A percentile compares a stretch with the other conserved stretches of the same genome.
phyloP scores from a whole-genome alignment of 305 asterid genomes.

The Withania somnifera region DNA sequence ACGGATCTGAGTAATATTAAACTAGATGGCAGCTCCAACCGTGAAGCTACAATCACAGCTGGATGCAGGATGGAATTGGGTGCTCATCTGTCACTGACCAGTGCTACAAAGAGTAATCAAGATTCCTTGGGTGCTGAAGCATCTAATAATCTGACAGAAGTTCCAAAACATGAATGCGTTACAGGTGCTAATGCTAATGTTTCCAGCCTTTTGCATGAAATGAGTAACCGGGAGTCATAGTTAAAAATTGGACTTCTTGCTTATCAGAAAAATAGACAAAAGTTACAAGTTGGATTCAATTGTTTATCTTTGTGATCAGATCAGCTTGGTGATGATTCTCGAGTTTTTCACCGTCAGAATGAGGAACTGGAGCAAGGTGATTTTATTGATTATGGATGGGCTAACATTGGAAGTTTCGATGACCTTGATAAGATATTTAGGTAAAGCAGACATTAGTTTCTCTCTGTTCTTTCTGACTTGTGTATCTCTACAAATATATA shows the following conservation, averaged over 20 bases:
- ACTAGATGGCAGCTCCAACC: constrained; percentile 28
- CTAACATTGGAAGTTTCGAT: constrained; percentile 81
- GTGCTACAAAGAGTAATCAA: constrained; percentile 26
- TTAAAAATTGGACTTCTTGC: not conserved
- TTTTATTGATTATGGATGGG: constrained; percentile 83
- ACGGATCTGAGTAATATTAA: constrained; percentile 22
- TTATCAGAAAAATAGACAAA: not conserved
- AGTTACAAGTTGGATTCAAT: constrained; percentile 4
- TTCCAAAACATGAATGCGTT: constrained; percentile 19
- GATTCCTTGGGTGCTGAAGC: constrained; percentile 24
- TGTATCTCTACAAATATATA: not conserved
- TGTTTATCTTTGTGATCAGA: constrained; percentile 26
- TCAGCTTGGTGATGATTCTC: constrained; percentile 34
- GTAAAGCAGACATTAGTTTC: constrained; percentile 30
- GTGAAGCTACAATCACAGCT: constrained; percentile 18
- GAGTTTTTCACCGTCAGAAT: constrained; percentile 39
- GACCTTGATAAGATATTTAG: constrained; percentile 89
- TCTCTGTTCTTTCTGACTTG: constrained; percentile 1
- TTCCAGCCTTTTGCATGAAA: not conserved
- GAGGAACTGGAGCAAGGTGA: constrained; percentile 56
- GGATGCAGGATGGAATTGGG: constrained; percentile 27
- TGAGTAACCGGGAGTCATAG: not conserved
- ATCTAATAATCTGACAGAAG: constrained; percentile 19
- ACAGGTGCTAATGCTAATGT: constrained; percentile 26
- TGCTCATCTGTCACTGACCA: constrained; percentile 33